Percentiles rank a stretch among this genome's conserved stretches.
phyloP scores from a whole-genome alignment of 1,284 basidiomycete species.

The Ceratobasidium sp. region DNA sequence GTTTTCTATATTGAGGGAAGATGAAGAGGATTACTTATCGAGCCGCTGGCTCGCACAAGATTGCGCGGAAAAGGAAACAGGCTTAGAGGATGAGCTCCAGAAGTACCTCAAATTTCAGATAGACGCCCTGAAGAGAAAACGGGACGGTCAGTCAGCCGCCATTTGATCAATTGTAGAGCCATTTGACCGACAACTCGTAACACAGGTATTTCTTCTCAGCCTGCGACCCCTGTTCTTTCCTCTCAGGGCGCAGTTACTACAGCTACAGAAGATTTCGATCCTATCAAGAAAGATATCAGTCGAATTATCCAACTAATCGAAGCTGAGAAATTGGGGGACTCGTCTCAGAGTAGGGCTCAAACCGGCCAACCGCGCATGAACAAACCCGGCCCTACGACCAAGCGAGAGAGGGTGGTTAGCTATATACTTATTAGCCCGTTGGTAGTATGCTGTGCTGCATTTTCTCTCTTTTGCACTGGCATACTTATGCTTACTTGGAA shows the following conservation, averaged over 20 bases:
- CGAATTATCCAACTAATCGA: constrained; percentile 24
- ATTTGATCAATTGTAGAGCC: too few relatives aligned
- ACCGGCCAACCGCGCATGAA: not conserved
- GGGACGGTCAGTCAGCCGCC: too few relatives aligned
- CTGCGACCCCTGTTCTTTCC: too few relatives aligned
- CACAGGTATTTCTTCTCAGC: too few relatives aligned
- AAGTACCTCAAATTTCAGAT: constrained; percentile 29
- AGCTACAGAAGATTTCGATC: too few relatives aligned
- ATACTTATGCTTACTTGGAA: constrained; percentile 38
- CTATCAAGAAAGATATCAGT: not conserved
- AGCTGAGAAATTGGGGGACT: not conserved
- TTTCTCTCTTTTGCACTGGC: constrained; percentile 23
- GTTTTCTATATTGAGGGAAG: constrained; percentile 42
- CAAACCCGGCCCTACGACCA: not conserved
- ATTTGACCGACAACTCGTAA: too few relatives aligned
- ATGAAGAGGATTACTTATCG: constrained; percentile 36
- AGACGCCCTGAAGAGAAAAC: not conserved
- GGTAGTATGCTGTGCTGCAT: constrained; percentile 1
- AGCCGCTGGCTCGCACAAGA: constrained; percentile 45
- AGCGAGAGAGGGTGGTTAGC: constrained; percentile 11
- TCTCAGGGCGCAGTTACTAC: too few relatives aligned
- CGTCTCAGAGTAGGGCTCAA: not conserved
- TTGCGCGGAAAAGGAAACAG: constrained; percentile 3
- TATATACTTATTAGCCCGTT: constrained; percentile 11
- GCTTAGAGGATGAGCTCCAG: too few relatives aligned